phyloP scores from a whole-genome alignment of 805 yeast species.

The Lipomyces spencermartinsiae region DNA sequence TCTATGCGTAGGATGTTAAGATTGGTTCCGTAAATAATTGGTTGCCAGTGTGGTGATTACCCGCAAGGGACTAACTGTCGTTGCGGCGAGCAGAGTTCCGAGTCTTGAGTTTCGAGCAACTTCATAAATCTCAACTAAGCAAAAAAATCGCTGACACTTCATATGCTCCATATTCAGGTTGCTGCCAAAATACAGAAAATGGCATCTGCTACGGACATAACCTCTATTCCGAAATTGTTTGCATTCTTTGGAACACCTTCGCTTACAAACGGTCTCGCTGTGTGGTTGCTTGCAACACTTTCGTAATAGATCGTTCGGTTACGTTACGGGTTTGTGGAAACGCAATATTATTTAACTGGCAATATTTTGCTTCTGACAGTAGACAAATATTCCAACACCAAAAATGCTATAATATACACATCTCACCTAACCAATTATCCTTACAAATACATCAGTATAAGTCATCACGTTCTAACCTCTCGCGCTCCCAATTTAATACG shows the following conservation, averaged over 20 bases:
- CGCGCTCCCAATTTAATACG: slow-evolving; percentile 33
- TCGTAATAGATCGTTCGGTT: too few species aligned
- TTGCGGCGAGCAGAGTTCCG: too few species aligned
- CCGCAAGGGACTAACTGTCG: too few species aligned
- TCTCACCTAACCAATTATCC: background rate
- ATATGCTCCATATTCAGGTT: too few species aligned
- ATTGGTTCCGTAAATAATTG: background rate
- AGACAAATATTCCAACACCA: background rate
- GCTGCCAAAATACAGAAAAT: too few species aligned
- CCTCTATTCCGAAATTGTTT: background rate
- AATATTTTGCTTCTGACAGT: background rate
- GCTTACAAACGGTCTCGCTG: background rate
- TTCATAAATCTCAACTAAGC: too few species aligned
- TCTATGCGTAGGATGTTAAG: background rate
- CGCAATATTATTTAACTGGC: too few species aligned
- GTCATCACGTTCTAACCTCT: slow-evolving; percentile 20
- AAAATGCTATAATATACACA: background rate
- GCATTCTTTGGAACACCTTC: background rate
- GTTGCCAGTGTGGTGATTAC: background rate
- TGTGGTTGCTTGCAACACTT: too few species aligned
- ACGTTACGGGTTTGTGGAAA: too few species aligned
- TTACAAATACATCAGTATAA: background rate
- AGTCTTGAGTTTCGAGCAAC: too few species aligned
- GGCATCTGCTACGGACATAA: background rate
- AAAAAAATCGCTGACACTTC: too few species aligned